phyloP scores from a whole-genome alignment of 2,329 filamentous ascomycete species.

The Rhynchosporium secalis region DNA sequence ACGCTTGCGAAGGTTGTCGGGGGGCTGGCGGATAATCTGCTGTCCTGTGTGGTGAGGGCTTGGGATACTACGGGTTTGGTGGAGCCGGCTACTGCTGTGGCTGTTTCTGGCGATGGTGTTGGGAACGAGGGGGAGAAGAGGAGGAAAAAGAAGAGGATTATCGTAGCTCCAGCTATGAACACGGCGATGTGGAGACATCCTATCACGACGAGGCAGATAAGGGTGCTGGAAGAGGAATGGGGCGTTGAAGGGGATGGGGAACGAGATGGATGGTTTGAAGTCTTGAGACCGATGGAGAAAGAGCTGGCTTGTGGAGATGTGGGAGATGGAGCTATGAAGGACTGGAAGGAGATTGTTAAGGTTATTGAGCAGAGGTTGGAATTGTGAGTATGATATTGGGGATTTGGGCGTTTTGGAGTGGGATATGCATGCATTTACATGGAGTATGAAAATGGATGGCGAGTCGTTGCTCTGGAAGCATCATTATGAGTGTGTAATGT shows the following conservation, averaged over 20 bases:
- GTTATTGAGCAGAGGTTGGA: slow-evolving; percentile 55
- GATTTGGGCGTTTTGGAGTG: not conserved
- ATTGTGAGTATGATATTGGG: not conserved
- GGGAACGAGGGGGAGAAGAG: not conserved
- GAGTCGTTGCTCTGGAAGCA: not conserved
- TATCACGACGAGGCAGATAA: slow-evolving; percentile 71
- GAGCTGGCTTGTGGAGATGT: slow-evolving; percentile 81
- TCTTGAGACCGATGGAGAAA: slow-evolving; percentile 74
- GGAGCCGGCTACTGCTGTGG: not conserved
- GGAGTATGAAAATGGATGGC: not conserved
- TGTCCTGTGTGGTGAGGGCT: slow-evolving; percentile 74
- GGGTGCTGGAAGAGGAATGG: slow-evolving; percentile 73
- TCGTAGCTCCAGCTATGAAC: slow-evolving; percentile 85
- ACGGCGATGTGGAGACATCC: slow-evolving; percentile 88
- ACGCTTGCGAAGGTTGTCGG: slow-evolving; percentile 79
- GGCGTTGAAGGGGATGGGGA: slow-evolving; percentile 68
- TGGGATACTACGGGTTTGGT: slow-evolving; percentile 66
- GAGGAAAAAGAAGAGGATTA: slow-evolving; percentile 60
- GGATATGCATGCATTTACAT: not conserved
- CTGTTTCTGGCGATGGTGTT: too few relatives aligned
- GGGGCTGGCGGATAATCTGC: slow-evolving; percentile 75
- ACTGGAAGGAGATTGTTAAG: slow-evolving; percentile 73
- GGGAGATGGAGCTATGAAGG: slow-evolving; percentile 79
- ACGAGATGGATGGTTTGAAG: slow-evolving; percentile 61
- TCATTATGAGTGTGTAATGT: not conserved